Base-by-base conservation (phyloP, 2,329 filamentous ascomycete genomes). In the Ceratocystis ficicola region DNA sequence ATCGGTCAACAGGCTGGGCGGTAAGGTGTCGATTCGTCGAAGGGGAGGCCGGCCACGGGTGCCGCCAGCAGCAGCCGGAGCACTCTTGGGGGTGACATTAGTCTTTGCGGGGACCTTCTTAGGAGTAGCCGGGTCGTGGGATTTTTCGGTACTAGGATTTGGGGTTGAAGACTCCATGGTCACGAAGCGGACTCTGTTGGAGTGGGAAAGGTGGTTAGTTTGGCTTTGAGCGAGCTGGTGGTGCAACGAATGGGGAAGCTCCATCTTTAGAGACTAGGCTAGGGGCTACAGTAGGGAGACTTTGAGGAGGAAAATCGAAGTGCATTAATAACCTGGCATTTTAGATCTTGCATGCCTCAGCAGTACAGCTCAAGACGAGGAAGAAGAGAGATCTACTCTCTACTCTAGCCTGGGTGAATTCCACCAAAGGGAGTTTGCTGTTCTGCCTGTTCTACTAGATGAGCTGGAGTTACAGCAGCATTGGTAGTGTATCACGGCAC, bases 1-100 rank as follows among this genome's bases (percentile, higher is more conserved):
- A 72, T 85, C 83, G 44, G 76, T 75, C 7, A 85, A 75, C 3
- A 85, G 74, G 1, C 79, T 83, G 12, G 70, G 70, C 22, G 78
- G 78, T 65, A 79, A 77, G 5, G 75, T 73, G 65, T 76, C 73
- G 5, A 71, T 69, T 63, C 73, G 79, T 64, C 75, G 78, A 30
- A 77, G 74, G 60, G 73, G 73, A 25, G 76, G 72, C 59, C 75
- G 73, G 20, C 73, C 70, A 22, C 75, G 72, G 22, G 65, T 67
- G 22, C 70, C 55, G 6, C 66, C 68, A n/a, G 62, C 10, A 7
- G 72, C 73, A 36, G 74, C 75, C 5, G 79, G 78, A 2, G 78
- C 76, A 66, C 77, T 77, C 71, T 78, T 78, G 17, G 78, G 76
- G 3, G 75, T 76, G 66, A 32, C 64, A 66, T 68, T 65, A 17